Conservation (phyloP, 192 early-diverging fungal species). For the Coemansia sp. region DNA sequence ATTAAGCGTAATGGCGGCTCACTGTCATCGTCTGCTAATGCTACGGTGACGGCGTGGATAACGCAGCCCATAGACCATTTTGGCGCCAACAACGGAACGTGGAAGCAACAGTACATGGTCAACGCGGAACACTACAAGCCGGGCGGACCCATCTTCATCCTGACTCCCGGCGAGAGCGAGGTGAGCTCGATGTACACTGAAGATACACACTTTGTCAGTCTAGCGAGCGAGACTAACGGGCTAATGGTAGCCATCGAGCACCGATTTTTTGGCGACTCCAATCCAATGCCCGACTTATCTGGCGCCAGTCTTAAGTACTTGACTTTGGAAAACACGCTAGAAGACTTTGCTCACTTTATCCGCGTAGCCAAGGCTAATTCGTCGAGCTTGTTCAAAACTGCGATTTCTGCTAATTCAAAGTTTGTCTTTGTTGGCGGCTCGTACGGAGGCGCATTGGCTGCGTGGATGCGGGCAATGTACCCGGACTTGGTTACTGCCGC, state of each 20-base stretch:
- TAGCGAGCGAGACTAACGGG: slow-evolving; percentile 58
- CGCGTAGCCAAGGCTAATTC: slow-evolving; percentile 20
- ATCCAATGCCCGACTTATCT: slow-evolving; percentile 51
- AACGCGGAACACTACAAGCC: slow-evolving; percentile 40
- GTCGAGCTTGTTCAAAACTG: slow-evolving; percentile 10
- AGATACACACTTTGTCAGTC: slow-evolving; percentile 21
- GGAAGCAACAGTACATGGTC: slow-evolving; percentile 32
- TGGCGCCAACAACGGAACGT: slow-evolving; percentile 29
- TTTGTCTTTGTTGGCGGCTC: slow-evolving; percentile 66
- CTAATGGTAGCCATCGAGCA: slow-evolving; percentile 63
- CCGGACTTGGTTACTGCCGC: slow-evolving; percentile 64
- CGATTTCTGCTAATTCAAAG: slow-evolving; percentile 17
- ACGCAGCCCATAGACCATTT: slow-evolving; percentile 39
- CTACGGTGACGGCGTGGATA: slow-evolving; percentile 25
- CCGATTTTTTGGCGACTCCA: slow-evolving; percentile 61
- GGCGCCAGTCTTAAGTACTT: slow-evolving; percentile 37
- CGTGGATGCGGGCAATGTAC: slow-evolving; percentile 70
- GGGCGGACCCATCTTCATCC: slow-evolving; percentile 36
- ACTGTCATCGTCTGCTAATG: neutral
- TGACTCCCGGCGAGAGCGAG: slow-evolving; percentile 32
- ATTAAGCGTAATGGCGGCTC: neutral
- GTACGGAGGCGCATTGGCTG: slow-evolving; percentile 70
- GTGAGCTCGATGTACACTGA: slow-evolving; percentile 17
- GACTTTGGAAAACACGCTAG: slow-evolving; percentile 30
- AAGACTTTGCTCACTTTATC: slow-evolving; percentile 38